Conservation (phyloP, 176 grass and related monocot genomes). For the Phragmites australis region DNA sequence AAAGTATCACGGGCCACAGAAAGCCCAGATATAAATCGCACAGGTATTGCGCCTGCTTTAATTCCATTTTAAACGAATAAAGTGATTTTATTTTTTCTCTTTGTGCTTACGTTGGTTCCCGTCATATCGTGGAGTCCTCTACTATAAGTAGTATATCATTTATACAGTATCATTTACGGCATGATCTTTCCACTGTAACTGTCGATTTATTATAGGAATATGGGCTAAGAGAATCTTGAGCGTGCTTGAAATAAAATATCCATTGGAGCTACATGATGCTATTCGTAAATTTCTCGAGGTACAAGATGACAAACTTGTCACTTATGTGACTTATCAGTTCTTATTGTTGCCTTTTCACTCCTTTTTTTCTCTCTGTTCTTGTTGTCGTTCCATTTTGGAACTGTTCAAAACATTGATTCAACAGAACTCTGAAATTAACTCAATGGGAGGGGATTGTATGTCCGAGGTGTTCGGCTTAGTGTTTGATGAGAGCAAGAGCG, state of each 20-base stretch:
- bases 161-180: background rate
- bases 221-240: conserved; percentile 71
- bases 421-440: conserved; percentile 59
- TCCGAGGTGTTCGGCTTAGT: conserved; percentile 43
- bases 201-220: conserved; percentile 43
- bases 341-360: background rate
- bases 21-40: conserved; percentile 43
- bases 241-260: conserved; percentile 58
- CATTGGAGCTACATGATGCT: conserved; percentile 59
- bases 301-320: conserved; percentile 2
- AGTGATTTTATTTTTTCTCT: background rate
- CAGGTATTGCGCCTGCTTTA: conserved; percentile 44
- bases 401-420: conserved; percentile 16
- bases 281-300: conserved; percentile 92
- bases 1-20: conserved; percentile 50
- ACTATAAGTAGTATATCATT: conserved; percentile 14
- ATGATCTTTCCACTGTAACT: background rate
- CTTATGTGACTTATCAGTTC: background rate
- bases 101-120: background rate
- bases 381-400: background rate
- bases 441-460: conserved; percentile 48
- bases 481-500: conserved; percentile 56
- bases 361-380: conserved; percentile 18
- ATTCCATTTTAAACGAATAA: conserved; percentile 15
- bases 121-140: background rate